A percentile compares a stretch with the other conserved stretches of the same genome.
Conservation (phyloP, 2,329 filamentous ascomycete species). For the Epichloe glyceriae region DNA sequence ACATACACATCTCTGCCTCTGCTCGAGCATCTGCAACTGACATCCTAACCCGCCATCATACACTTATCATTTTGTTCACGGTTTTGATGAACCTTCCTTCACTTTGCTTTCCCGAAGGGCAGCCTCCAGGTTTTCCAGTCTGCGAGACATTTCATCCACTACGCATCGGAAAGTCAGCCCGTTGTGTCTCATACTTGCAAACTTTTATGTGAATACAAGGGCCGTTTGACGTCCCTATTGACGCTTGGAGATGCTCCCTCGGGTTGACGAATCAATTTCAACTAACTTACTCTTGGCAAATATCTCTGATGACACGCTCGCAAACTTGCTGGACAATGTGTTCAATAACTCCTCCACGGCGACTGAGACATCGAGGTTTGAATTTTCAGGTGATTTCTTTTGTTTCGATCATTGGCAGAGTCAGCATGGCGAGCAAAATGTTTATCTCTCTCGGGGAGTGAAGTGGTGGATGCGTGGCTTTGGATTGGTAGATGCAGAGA, state of each 20-base stretch:
- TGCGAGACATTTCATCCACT: conserved; percentile 92
- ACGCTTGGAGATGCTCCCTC: not conserved
- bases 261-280: not conserved
- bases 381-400: conserved; percentile 26
- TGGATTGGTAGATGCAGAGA: not conserved
- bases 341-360: conserved; percentile 82
- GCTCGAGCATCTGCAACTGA: not conserved
- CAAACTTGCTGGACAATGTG: conserved; percentile 74
- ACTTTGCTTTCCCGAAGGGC: conserved; percentile 49
- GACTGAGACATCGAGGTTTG: conserved; percentile 53
- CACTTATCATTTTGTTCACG: conserved; percentile 6
- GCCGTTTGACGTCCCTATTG: not conserved
- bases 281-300: conserved; percentile 65
- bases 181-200: not conserved
- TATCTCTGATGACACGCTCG: conserved; percentile 71
- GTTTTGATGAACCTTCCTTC: conserved; percentile 27
- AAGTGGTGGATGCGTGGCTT: not conserved
- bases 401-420: not conserved
- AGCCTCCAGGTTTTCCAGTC: conserved; percentile 71
- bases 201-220: not conserved
- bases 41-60: no score
- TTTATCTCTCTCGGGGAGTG: not conserved
- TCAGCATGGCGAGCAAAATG: not conserved
- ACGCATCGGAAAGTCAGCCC: conserved; percentile 8
- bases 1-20: not conserved